Evolutionary conservation across 2,329 filamentous ascomycete species (phyloP).

Genomic region (Knufia fluminis): DNA sequence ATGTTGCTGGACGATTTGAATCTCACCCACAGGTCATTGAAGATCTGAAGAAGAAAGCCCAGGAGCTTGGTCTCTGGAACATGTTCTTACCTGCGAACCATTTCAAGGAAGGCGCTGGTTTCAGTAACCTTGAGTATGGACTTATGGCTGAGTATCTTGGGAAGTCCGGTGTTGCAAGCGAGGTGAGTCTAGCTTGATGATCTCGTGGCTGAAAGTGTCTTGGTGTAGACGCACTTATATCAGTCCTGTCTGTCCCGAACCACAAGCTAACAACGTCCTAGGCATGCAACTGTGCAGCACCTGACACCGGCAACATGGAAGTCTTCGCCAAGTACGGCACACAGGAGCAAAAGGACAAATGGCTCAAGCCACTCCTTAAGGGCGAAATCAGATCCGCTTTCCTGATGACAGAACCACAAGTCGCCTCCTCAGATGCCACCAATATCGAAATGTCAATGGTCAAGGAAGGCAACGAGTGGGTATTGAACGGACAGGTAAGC

Average conservation of each 20-base stretch:
- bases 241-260: too few species aligned
- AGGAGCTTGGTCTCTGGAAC: constrained; percentile 85
- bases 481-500: constrained; percentile 61
- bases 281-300: constrained; percentile 81
- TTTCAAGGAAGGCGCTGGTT: constrained; percentile 91
- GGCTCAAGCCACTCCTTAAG: constrained; percentile 71
- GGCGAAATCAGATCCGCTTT: constrained; percentile 84
- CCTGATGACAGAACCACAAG: constrained; percentile 85
- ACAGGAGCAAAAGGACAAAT: constrained; percentile 62
- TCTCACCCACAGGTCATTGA: constrained; percentile 73
- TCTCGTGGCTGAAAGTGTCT: neutral
- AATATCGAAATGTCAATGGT: constrained; percentile 82
- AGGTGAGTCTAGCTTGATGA: constrained; percentile 35
- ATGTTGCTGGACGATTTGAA: constrained; percentile 57
- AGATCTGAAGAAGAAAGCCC: constrained; percentile 76
- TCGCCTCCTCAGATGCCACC: constrained; percentile 82
- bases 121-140: constrained; percentile 91
- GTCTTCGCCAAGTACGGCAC: constrained; percentile 83
- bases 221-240: too few species aligned
- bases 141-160: constrained; percentile 95
- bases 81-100: constrained; percentile 94
- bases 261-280: constrained; percentile 17
- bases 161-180: constrained; percentile 71
- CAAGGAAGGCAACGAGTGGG: constrained; percentile 76
- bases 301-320: constrained; percentile 94